These are phyloP conservation scores for Discostella pseudostelligera DNA, from an alignment of 108 stramenopile species.

Conservation along the genomic window DNA sequence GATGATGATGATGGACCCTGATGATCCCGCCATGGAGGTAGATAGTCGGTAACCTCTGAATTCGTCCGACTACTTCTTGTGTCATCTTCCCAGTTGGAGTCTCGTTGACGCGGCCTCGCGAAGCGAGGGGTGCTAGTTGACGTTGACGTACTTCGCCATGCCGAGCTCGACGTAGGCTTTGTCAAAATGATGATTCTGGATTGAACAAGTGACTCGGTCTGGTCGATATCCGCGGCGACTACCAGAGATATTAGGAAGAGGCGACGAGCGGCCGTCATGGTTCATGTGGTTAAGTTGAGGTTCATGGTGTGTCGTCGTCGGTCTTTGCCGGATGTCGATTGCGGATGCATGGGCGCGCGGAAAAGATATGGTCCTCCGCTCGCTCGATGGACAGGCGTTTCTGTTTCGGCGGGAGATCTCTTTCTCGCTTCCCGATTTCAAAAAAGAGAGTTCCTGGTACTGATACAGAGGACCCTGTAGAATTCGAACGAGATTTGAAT, in stretches of 20 bases:
- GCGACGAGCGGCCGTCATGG: conserved; percentile 5
- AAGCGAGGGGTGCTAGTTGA: background rate
- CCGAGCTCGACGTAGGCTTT: background rate
- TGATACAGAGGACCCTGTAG: too few species aligned
- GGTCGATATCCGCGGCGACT: background rate
- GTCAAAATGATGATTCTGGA: background rate
- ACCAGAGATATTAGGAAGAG: background rate
- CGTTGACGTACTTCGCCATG: background rate
- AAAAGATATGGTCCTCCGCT: too few species aligned
- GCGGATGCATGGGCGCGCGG: too few species aligned
- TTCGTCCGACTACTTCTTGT: conserved; percentile 22
- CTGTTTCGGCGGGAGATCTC: too few species aligned
- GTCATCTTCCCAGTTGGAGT: conserved; percentile 38
- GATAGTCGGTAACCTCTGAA: conserved; percentile 27
- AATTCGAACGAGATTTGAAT: too few species aligned
- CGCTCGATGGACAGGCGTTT: too few species aligned
- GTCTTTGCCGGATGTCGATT: too few species aligned
- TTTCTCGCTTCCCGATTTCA: too few species aligned
- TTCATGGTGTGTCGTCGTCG: background rate
- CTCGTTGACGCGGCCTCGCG: conserved; percentile 10
- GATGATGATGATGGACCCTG: too few species aligned
- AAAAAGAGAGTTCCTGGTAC: too few species aligned
- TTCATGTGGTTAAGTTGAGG: background rate
- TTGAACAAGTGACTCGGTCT: background rate
- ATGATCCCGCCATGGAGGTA: conserved; percentile 33